Evolutionary conservation across 352 stramenopile species (phyloP), one percentile per base, ranked within the genome.

Genomic region (Phytophthora quininea): DNA sequence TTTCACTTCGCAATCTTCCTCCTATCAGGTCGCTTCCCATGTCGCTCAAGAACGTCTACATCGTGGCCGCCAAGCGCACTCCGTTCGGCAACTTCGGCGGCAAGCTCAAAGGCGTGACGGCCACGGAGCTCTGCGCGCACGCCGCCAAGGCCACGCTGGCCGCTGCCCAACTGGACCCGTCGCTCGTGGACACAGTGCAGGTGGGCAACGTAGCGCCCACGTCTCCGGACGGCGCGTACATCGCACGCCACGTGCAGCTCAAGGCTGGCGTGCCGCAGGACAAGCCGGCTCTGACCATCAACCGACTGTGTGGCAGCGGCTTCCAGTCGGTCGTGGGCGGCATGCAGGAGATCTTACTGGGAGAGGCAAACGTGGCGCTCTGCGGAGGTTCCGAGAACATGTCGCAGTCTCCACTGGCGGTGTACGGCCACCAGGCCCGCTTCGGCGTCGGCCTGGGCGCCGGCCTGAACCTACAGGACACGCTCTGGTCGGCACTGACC

Each of bases 191-290:
- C 81, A 76, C 79, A 19, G 84, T 98, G 48, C 97, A 98, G 73
- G 92, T 99, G 46, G 97, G 97, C 43, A 99, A 99, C 82, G 97
- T 99, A 53, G 92, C 98, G 66, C 90, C 98, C 77, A 98, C 95
- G 45, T 97, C 87, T 32, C 60, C 86, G 4, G 97, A 99, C 66
- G 95, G 88, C 51, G 86, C 91, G 27, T 99, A 99, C 75, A 85
- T 99, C 19, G 77, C 96, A 29, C 90, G 97, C 52, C 97, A 99
- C 76, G 95, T 99, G 48, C 94, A 85, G 33, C 75, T 99, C 4
- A 96, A 98, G 74, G 76, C 80, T 4, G 95, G 93, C 3, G 75
- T 98, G 19, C 86, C 89, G 6, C 86, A 98, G 51, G 72, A 97
- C 10, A 92, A 88, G 43, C 97, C 97, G 1, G 95, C 94, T 27